Percentiles rank a stretch among this genome's conserved stretches.
Evolutionary conservation across 106 monocot genomes (phyloP).

Genomic region (Iris macrosiphon): DNA sequence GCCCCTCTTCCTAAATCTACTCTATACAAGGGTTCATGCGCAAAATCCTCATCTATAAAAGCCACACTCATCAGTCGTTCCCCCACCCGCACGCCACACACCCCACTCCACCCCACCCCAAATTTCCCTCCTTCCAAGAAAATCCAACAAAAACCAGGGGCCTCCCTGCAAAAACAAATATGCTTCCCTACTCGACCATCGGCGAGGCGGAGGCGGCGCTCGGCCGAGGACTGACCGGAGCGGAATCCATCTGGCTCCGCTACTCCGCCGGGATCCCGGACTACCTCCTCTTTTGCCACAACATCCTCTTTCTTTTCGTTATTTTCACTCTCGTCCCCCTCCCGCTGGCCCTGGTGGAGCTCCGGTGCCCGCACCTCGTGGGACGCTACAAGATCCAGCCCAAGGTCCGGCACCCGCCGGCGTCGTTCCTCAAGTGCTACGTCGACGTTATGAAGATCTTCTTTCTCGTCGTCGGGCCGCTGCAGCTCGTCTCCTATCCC

Average conservation of each 20-base stretch:
- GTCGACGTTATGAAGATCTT: constrained; percentile 53
- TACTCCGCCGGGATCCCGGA: constrained; percentile 73
- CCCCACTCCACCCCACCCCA: too few species aligned
- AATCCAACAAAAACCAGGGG: too few species aligned
- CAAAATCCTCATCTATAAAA: too few species aligned
- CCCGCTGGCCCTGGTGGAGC: constrained; percentile 70
- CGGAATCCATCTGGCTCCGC: constrained; percentile 71
- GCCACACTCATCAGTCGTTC: too few species aligned
- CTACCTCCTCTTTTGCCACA: constrained; percentile 66
- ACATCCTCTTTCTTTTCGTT: constrained; percentile 66
- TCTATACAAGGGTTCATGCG: too few species aligned
- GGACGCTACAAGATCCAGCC: constrained; percentile 88
- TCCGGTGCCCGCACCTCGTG: constrained; percentile 29
- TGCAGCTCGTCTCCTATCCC: constrained; percentile 80
- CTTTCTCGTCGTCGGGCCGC: constrained; percentile 60
- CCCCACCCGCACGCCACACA: too few species aligned
- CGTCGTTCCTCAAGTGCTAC: constrained; percentile 65
- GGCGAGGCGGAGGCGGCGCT: constrained; percentile 64
- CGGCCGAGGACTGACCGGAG: constrained; percentile 52
- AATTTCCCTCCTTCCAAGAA: too few species aligned
- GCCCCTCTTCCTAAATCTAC: too few species aligned
- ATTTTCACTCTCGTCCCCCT: constrained; percentile 75
- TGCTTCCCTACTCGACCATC: constrained; percentile 64
- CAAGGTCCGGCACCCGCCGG: constrained; percentile 33
- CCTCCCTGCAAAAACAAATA: too few species aligned